Base-by-base conservation (phyloP, 306 rosid species). In the Cicer bijugum region DNA sequence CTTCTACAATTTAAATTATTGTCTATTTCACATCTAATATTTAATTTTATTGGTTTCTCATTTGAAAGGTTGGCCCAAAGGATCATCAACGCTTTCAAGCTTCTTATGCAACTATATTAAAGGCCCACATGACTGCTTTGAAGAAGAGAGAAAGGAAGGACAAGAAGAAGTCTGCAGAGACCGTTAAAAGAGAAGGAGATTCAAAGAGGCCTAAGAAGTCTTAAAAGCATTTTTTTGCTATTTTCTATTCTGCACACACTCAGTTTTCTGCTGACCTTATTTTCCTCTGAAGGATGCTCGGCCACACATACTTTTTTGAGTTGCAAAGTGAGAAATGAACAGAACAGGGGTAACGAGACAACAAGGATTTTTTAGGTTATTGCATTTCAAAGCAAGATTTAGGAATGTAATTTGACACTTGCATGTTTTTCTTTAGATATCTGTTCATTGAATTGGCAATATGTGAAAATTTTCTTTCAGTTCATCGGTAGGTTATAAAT, bases 91-190 rank as follows among this genome's bases (percentile, higher is more conserved):
- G 91, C 67, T 95, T 95, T 82, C 99, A 95, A 86, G 92, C 97
- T 72, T 95, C 99, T 17, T 95, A 95, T 60, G 97, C 99, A 43
- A 92, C 97, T 57, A 89, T 95, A 75, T 82, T 95, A 5, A 95
- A 90, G 87, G 99, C 97, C 50, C 99, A 86, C 83, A 95, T 95
- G 99, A 95, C 99, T 59, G 87, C 97, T 74, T 79, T 95, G 42
- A 95, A 95, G 84, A 95, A 90, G 88, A 91, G 97, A 76, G 97
- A 95, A 81, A 90, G 99, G 80, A 95, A 95, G 84, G 97, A 95
- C 74, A 95, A 85, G 91, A 95, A 95, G 78, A 92, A 92, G 71
- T 81, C 88, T 64, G 85, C 88, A 14, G 96, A 88, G 80, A 75
- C 86, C 9, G 86, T 83, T 59, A 87, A 89, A 82, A 90, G 82